Evolutionary conservation across 441 rosid genomes (phyloP).

Genomic region (Adansonia madagascariensis): DNA sequence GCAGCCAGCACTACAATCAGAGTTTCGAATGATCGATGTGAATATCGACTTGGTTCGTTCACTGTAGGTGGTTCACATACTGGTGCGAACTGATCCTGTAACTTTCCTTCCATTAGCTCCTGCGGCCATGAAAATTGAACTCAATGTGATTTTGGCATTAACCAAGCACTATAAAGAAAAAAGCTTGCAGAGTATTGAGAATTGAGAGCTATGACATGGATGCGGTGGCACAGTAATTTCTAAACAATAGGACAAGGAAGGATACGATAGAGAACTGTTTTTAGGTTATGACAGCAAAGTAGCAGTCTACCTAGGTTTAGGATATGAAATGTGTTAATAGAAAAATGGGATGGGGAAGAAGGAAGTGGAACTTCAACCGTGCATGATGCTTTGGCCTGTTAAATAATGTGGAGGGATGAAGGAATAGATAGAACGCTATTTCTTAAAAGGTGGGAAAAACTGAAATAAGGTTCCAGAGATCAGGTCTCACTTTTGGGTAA

Average conservation of each 20-base stretch:
- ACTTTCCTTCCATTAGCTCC: conserved; percentile 39
- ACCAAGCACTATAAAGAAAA: not conserved
- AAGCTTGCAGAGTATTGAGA: not conserved
- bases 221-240: too few relatives aligned
- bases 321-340: not conserved
- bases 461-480: not conserved
- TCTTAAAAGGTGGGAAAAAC: conserved; percentile 13
- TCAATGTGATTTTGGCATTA: not conserved
- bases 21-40: conserved; percentile 71
- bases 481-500: conserved; percentile 21
- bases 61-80: conserved; percentile 41
- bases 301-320: not conserved
- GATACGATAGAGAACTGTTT: too few relatives aligned
- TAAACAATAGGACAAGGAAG: too few relatives aligned
- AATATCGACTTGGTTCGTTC: conserved; percentile 45
- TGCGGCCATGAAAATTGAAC: conserved; percentile 22
- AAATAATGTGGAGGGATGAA: not conserved
- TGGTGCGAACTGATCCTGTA: conserved; percentile 45
- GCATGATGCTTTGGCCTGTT: not conserved
- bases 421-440: not conserved
- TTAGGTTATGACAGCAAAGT: not conserved
- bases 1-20: conserved; percentile 80
- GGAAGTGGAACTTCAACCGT: not conserved
- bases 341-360: not conserved
- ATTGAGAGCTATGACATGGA: not conserved